Evolutionary conservation across 2,329 filamentous ascomycete genomes (phyloP).

Genomic region (Mycosphaerella sp.): DNA sequence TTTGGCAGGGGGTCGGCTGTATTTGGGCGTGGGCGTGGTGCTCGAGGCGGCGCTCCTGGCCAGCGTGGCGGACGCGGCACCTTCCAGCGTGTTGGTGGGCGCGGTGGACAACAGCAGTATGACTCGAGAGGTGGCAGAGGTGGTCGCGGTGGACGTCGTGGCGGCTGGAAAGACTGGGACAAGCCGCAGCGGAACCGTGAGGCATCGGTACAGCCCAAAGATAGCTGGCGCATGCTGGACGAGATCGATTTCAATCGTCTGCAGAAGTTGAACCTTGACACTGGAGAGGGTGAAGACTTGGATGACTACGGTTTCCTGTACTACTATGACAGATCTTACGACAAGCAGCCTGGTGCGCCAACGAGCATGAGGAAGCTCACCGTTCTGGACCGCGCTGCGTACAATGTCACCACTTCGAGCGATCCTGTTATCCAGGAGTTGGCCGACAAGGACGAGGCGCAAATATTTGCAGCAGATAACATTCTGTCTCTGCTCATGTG

Average conservation of each 20-base stretch:
- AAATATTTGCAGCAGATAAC: constrained; percentile 94
- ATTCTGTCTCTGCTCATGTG: constrained; percentile 99
- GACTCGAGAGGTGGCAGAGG: constrained; percentile 65
- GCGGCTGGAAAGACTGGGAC: constrained; percentile 98
- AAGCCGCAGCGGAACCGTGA: constrained; percentile 96
- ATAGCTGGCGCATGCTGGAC: constrained; percentile 91
- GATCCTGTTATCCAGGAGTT: constrained; percentile 97
- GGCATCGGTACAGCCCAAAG: constrained; percentile 90
- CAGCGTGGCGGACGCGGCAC: constrained; percentile 65
- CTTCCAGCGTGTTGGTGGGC: constrained; percentile 65
- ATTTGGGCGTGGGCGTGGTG: constrained; percentile 64
- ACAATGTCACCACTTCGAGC: constrained; percentile 95
- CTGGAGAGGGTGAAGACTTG: constrained; percentile 89
- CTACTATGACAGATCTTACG: constrained; percentile 94
- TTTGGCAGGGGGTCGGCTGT: constrained; percentile 86
- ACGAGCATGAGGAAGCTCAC: constrained; percentile 79
- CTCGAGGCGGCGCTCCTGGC: constrained; percentile 62
- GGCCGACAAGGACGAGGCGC: constrained; percentile 90
- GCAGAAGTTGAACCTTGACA: constrained; percentile 90
- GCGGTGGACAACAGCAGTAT: constrained; percentile 64
- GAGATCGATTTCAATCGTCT: constrained; percentile 98
- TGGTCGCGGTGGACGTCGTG: constrained; percentile 72
- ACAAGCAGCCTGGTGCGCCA: constrained; percentile 83
- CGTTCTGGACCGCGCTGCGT: constrained; percentile 86
- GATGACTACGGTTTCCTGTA: constrained; percentile 96